Evolutionary conservation across 1,284 basidiomycete genomes (phyloP).

Genomic region (Cutaneotrichosporon mucoides): DNA sequence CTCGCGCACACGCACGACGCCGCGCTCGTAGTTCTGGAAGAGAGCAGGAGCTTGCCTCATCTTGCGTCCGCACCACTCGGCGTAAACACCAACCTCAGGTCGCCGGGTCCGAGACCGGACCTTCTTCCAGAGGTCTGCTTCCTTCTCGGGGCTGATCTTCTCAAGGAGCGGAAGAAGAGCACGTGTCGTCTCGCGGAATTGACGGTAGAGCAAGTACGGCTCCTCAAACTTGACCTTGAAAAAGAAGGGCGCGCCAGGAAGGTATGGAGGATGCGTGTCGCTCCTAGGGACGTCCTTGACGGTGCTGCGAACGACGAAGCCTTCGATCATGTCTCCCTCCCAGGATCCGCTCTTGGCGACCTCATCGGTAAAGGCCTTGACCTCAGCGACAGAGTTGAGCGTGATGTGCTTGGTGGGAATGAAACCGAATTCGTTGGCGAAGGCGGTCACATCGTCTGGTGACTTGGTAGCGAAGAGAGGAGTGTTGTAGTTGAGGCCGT

Average conservation of each 20-base stretch:
- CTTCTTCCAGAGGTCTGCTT: constrained; percentile 38
- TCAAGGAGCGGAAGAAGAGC: constrained; percentile 56
- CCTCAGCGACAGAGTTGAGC: constrained; percentile 63
- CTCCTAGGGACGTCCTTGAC: constrained; percentile 50
- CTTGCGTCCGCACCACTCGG: constrained; percentile 53
- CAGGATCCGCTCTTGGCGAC: constrained; percentile 68
- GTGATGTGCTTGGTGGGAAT: constrained; percentile 67
- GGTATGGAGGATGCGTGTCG: constrained; percentile 60
- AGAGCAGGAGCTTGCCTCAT: constrained; percentile 60
- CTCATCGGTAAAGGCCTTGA: constrained; percentile 67
- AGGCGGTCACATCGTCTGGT: constrained; percentile 65
- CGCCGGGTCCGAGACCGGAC: constrained; percentile 40
- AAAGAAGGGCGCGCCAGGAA: constrained; percentile 81
- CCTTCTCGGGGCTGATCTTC: constrained; percentile 13
- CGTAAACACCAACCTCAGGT: constrained; percentile 49
- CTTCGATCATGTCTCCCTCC: constrained; percentile 84
- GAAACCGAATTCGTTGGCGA: constrained; percentile 89
- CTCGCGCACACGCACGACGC: constrained; percentile 79
- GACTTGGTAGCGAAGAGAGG: constrained; percentile 71
- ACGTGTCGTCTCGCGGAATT: constrained; percentile 94
- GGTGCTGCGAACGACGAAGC: constrained; percentile 86
- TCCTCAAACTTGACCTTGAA: constrained; percentile 99
- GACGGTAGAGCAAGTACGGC: constrained; percentile 96
- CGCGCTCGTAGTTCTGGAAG: constrained; percentile 64
- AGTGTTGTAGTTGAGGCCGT: constrained; percentile 78